Base-by-base conservation (phyloP, 352 stramenopile species). In the Phytophthora pinifolia region DNA sequence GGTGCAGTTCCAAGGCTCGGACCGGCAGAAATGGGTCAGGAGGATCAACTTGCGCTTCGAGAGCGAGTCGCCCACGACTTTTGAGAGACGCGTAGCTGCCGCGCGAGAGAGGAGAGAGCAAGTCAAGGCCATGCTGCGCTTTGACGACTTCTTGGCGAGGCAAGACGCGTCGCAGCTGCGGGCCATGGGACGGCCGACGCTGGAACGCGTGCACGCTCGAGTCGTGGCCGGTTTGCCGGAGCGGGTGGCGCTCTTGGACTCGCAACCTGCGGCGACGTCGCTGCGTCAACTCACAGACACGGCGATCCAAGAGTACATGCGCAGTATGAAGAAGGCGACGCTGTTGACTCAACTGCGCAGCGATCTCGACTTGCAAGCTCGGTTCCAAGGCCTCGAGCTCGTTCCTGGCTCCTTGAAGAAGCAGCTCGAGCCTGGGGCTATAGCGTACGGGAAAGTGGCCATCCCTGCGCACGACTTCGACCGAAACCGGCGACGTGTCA, bases 1-100 rank as follows among this genome's bases (percentile, higher is more conserved):
- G 32, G 76, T 97, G 45, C 85, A 92, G 52, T 96, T 97, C 57
- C 65, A 89, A 37, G 83, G 88, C 0, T 88, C 83, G 0, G 89
- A 96, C 52, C 79, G 79, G 31, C 77, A 89, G 17, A 98, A 98
- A 51, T 76, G 66, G 43, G 90, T 98, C 31, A 72, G 78, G 13
- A 72, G 92, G 47, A 94, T 98, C 71, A 98, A 98, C 47, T 65
- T 98, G 29, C 82, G 89, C 33, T 98, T 98, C 57, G 85, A 94
- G 33, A 84, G 53, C 12, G 85, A 98, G 67, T 67, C 76, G 12
- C 48, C 72, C 2, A 62, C 74, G 18, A 46, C 62, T 15, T 98
- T 96, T 60, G 72, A 96, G 49, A 47, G 62, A 20, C 83, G 90
- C 4, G 72, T 96, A 10, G 72, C 88, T 17, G 71, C 76, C 0